Conservation (phyloP, 2,329 filamentous ascomycete species). For the Tolypocladium endophyticum region DNA sequence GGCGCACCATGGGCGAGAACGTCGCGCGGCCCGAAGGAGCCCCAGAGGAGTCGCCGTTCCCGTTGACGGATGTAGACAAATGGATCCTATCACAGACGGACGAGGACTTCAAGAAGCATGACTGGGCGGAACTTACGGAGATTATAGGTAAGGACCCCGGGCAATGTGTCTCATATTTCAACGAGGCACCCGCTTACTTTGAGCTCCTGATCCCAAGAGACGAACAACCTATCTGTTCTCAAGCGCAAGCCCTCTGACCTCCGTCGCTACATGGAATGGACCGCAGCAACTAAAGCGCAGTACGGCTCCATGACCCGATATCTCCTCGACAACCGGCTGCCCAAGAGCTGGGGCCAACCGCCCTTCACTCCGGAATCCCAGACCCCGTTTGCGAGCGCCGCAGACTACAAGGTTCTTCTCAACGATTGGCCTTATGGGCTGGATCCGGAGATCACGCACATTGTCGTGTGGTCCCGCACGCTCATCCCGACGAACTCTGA, state of each 20-base stretch:
- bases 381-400: constrained; percentile 40
- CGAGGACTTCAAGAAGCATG: constrained; percentile 56
- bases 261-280: constrained; percentile 70
- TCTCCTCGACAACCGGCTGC: constrained; percentile 62
- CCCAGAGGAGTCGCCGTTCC: constrained; percentile 39
- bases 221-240: constrained; percentile 59
- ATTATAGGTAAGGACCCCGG: constrained; percentile 45
- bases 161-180: neutral
- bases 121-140: constrained; percentile 62
- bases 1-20: constrained; percentile 28
- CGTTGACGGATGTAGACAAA: constrained; percentile 47
- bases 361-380: constrained; percentile 42
- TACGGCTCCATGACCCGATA: constrained; percentile 77
- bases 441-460: constrained; percentile 54
- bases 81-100: constrained; percentile 55
- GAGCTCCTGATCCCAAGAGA: constrained; percentile 19
- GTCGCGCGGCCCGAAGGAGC: constrained; percentile 2
- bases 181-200: neutral
- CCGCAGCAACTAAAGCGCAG: constrained; percentile 53
- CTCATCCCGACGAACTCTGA: constrained; percentile 58
- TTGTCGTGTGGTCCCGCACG: constrained; percentile 89
- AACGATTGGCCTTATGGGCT: constrained; percentile 96
- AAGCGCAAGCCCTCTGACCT: constrained; percentile 75
- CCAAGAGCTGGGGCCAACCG: constrained; percentile 51
- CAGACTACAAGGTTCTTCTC: constrained; percentile 59